These are phyloP conservation scores for Colletotrichum noveboracense DNA, from an alignment of 2,329 filamentous ascomycete genomes.

Conservation along the genomic window DNA sequence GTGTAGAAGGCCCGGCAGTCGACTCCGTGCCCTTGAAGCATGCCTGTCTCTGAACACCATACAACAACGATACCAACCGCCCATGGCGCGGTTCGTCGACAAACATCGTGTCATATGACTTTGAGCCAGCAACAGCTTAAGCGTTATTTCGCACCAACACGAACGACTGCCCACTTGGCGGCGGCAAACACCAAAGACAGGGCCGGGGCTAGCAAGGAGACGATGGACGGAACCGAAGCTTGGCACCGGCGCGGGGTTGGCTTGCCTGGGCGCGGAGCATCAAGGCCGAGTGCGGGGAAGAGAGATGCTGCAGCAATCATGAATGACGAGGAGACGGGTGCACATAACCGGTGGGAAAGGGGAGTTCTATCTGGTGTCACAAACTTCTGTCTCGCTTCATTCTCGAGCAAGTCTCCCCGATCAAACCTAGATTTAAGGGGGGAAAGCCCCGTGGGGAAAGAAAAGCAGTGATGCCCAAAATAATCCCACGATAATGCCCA, in stretches of 20 bases:
- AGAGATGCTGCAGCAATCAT: background rate
- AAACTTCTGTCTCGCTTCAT: background rate
- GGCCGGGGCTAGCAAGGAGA: background rate
- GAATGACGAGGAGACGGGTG: background rate
- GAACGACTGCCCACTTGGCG: background rate
- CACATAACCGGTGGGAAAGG: background rate
- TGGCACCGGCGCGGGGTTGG: background rate
- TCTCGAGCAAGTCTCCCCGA: background rate
- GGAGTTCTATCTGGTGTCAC: background rate
- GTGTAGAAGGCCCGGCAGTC: background rate
- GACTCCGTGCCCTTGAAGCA: background rate
- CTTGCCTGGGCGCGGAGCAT: background rate
- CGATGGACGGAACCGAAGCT: background rate
- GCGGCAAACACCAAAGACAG: background rate
- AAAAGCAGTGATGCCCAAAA: background rate
- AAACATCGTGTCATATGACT: background rate
- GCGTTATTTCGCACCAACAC: background rate
- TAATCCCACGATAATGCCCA: background rate
- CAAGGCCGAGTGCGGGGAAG: background rate
- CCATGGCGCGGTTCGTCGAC: background rate
- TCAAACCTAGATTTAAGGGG: background rate
- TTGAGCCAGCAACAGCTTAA: background rate
- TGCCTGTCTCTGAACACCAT: background rate
- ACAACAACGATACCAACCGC: background rate
- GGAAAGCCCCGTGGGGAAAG: background rate